phyloP scores from a whole-genome alignment of 2,329 filamentous ascomycete species.

The Colletotrichum cordylinicola region DNA sequence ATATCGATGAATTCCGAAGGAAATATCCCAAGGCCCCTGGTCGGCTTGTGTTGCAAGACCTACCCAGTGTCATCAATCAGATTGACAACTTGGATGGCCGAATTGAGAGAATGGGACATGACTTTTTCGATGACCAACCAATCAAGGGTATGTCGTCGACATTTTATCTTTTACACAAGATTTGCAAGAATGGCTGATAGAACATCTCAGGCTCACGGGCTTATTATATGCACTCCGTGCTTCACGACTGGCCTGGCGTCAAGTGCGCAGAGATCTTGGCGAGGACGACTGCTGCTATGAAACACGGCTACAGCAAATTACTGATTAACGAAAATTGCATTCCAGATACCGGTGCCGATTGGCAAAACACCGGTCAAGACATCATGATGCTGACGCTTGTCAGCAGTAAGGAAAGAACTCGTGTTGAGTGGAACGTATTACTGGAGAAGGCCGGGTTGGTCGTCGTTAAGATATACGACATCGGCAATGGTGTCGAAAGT shows the following conservation, averaged over 20 bases:
- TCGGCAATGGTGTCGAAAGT: constrained; percentile 39
- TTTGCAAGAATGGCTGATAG: too few relatives aligned
- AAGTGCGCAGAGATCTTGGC: constrained; percentile 35
- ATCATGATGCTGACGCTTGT: constrained; percentile 41
- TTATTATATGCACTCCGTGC: constrained; percentile 29
- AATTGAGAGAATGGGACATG: constrained; percentile 44
- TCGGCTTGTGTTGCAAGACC: constrained; percentile 53
- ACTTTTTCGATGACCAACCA: constrained; percentile 52
- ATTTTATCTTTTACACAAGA: too few relatives aligned
- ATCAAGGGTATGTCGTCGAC: too few relatives aligned
- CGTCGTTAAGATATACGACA: constrained; percentile 38
- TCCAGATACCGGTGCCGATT: constrained; percentile 35
- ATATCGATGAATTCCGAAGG: constrained; percentile 35
- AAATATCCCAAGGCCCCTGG: constrained; percentile 35
- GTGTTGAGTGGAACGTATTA: constrained; percentile 33
- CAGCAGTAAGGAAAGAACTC: constrained; percentile 38
- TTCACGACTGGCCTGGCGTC: constrained; percentile 36
- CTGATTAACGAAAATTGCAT: constrained; percentile 38
- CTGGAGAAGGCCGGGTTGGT: constrained; percentile 36
- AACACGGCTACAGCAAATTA: constrained; percentile 35
- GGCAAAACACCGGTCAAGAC: constrained; percentile 41
- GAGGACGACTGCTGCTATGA: constrained; percentile 35
- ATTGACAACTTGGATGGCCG: constrained; percentile 30
- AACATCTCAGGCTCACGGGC: constrained; percentile 25
- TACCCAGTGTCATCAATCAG: constrained; percentile 41